Evolutionary conservation across 2,329 filamentous ascomycete species (phyloP), one percentile per base, ranked within the genome.

Genomic region (Sarocladium oryzae): DNA sequence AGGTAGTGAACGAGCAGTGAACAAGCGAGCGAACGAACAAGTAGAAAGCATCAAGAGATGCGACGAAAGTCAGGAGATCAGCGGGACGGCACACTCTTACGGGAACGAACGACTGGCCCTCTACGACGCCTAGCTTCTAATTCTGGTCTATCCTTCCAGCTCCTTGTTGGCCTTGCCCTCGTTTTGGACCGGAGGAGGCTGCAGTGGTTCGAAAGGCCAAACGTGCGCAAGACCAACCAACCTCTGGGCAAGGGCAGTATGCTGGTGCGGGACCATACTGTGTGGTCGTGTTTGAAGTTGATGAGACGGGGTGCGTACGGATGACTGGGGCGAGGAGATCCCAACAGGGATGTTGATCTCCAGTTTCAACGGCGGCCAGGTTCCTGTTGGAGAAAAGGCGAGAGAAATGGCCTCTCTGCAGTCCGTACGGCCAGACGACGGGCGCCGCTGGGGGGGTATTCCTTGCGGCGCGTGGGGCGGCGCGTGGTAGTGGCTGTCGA

Each of bases 251-350:
- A 15, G 43, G 4, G 3, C 16, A 33, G 26, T 10, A 21, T 48
- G 43, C 28, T 32, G 28, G 23, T 48, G n/a, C 28, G 26, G 43
- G 43, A 48, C 43, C 26, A 48, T n/a, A 4, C 43, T 26, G 15
- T 48, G 24, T 8, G n/a, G n/a, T 48, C 28, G 16, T 60, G 75
- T 79, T 77, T 78, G 76, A 77, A 69, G 68, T 74, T 74, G 65
- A 76, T 74, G 69, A 69, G 67, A 72, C 63, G 67, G 51, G 56
- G 50, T 41, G 46, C 53, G 51, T 30, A 7, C 13, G 28, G 51
- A 52, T 36, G n/a, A n/a, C n/a, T n/a, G 45, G 40, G 50, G 51
- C 16, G 51, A 52, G 54, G 56, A 51, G 30, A 37, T 54, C 57
- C 61, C 57, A 37, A 28, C 49, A 51, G 63, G 59, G 63, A 64